phyloP scores from a whole-genome alignment of 495 filamentous ascomycete genomes.

The Pyrenula aspistea region DNA sequence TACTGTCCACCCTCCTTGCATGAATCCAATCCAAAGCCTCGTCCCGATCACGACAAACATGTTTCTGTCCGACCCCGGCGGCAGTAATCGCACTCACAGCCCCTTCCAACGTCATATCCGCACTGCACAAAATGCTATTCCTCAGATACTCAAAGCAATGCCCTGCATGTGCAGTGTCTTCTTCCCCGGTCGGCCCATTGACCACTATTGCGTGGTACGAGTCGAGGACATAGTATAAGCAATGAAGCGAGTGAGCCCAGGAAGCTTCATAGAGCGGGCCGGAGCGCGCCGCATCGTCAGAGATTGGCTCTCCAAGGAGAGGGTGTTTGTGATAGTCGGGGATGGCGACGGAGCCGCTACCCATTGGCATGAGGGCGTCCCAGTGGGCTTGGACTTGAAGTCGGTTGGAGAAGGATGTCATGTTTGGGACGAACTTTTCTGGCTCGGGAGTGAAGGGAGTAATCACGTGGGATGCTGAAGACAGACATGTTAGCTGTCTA shows the following conservation, averaged over 20 bases:
- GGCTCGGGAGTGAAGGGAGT: slow-evolving; percentile 14
- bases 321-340: slow-evolving; percentile 15
- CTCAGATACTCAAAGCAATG: slow-evolving; percentile 21
- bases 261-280: slow-evolving; percentile 18
- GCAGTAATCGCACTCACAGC: slow-evolving; percentile 9
- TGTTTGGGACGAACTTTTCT: slow-evolving; percentile 15
- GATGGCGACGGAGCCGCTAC: slow-evolving; percentile 15
- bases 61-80: slow-evolving; percentile 14
- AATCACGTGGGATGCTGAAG: slow-evolving; percentile 11
- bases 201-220: slow-evolving; percentile 16
- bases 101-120: slow-evolving; percentile 20
- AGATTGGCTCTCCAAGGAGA: slow-evolving; percentile 16
- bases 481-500: not conserved
- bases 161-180: slow-evolving; percentile 16
- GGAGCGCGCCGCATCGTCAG: slow-evolving; percentile 14
- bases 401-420: slow-evolving; percentile 13
- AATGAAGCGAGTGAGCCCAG: slow-evolving; percentile 19
- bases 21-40: slow-evolving; percentile 20
- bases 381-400: slow-evolving; percentile 14
- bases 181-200: slow-evolving; percentile 8
- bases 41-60: slow-evolving; percentile 17
- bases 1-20: slow-evolving; percentile 17
- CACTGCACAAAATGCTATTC: slow-evolving; percentile 15
- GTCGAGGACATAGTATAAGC: slow-evolving; percentile 18
- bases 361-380: slow-evolving; percentile 20